Conservation (phyloP, 2,329 filamentous ascomycete genomes). For the Ciborinia camelliae region DNA sequence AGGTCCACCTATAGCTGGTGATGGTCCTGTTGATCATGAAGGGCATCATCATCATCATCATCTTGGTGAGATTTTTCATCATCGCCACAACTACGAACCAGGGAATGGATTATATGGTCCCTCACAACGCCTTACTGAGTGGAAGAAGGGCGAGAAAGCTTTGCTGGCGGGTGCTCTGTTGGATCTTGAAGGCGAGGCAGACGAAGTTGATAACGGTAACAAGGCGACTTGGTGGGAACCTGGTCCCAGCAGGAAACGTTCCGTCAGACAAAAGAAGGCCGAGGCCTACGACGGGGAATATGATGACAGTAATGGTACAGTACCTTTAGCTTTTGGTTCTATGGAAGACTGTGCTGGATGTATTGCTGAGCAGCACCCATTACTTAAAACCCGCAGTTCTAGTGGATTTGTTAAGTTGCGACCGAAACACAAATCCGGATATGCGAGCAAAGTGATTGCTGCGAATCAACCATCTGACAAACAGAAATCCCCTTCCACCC, state of each 20-base stretch:
- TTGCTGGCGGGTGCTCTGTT: conserved; percentile 57
- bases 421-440: conserved; percentile 18
- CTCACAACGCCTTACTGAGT: conserved; percentile 64
- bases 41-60: conserved; percentile 33
- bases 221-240: conserved; percentile 76
- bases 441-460: conserved; percentile 19
- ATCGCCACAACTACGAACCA: conserved; percentile 38
- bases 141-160: conserved; percentile 65
- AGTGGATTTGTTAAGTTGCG: conserved; percentile 14
- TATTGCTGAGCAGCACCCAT: conserved; percentile 20
- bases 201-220: conserved; percentile 45
- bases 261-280: conserved; percentile 45
- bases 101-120: conserved; percentile 56
- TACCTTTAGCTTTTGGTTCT: conserved; percentile 23
- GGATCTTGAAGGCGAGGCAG: conserved; percentile 49
- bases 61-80: conserved; percentile 35
- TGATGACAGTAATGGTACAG: conserved; percentile 57
- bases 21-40: background rate
- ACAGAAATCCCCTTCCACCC: conserved; percentile 1
- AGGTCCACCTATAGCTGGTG: conserved; percentile 22
- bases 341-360: conserved; percentile 24
- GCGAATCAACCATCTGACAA: conserved; percentile 12
- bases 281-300: conserved; percentile 66
- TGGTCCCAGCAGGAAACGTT: conserved; percentile 42
- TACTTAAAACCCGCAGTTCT: background rate